Conservation (phyloP, 1,284 basidiomycete genomes). For the Ceratobasidium sp. region DNA sequence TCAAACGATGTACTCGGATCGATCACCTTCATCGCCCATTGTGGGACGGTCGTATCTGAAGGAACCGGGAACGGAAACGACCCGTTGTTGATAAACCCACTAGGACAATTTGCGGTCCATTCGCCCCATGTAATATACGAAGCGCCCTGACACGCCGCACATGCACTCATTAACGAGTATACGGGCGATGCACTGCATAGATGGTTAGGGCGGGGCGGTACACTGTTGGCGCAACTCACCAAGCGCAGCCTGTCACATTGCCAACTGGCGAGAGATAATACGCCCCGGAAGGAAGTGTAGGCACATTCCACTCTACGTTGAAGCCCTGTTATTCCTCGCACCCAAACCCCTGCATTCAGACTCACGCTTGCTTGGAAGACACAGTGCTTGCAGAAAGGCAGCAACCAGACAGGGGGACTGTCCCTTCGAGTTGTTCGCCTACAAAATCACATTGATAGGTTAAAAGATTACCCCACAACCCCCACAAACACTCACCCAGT, state of each 20-base stretch:
- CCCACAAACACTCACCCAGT: constrained; percentile 13
- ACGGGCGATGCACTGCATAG: constrained; percentile 38
- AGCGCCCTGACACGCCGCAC: constrained; percentile 44
- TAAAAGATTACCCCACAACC: not conserved
- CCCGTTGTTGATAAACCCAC: constrained; percentile 29
- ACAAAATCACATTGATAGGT: not conserved
- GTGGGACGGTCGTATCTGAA: constrained; percentile 18
- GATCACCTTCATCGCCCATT: constrained; percentile 24
- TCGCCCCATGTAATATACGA: constrained; percentile 41
- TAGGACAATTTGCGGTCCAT: constrained; percentile 39
- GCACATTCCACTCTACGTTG: constrained; percentile 46
- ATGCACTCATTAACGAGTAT: constrained; percentile 43
- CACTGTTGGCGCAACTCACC: constrained; percentile 26
- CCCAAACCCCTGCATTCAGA: not conserved
- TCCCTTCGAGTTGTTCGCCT: constrained; percentile 42
- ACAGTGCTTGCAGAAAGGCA: constrained; percentile 46
- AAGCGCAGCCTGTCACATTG: constrained; percentile 41
- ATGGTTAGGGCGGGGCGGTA: not conserved
- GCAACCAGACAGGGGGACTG: constrained; percentile 48
- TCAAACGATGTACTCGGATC: constrained; percentile 4
- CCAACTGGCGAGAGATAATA: constrained; percentile 33
- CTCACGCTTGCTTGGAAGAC: constrained; percentile 42
- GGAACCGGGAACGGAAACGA: constrained; percentile 39
- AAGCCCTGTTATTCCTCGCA: not conserved
- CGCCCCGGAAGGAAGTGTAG: constrained; percentile 30